Base-by-base conservation (phyloP, 179 eudicot species). In the Monotropa hypopitys region DNA sequence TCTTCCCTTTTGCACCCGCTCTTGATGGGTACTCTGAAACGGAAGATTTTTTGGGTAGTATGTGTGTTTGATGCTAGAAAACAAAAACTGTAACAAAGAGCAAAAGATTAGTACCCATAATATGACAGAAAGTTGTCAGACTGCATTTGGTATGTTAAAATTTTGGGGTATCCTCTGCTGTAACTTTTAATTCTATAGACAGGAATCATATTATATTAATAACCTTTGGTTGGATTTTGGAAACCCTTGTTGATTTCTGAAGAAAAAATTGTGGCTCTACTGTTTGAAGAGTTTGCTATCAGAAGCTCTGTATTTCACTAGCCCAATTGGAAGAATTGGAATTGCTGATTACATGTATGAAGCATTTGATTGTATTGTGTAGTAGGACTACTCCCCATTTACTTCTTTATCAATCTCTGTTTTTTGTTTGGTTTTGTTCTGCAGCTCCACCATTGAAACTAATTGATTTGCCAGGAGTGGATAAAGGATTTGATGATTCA, bases 391-490 rank as follows among this genome's bases (percentile, higher is more conserved):
- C 62, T 72, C 61, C 28, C 45, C 18, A 46, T 70, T 21, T 45
- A 45, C 54, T 43, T 12, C 54, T 45, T 43, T 45, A 23, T 45
- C 12, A 10, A 6, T 30, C 2, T 30, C 3, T 72, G 11, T 53
- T 35, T 2, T 53, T 45, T 28, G 10, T 73, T 35, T 76, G 16
- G 70, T 28, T 51, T 74, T 11, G 13, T 35, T 62, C n/a, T 81
- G 76, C 89, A 96, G 99, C 97, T 81, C 99, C 98, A 62, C 89
- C 98, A 26, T 80, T 96, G 86, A 96, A 96, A 72, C 80, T 96
- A 80, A 83, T 96, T 84, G 99, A 96, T 84, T 80, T 96, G 78
- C 99, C 99, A 73, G 99, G 99, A 74, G 89, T 89, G 49, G 99
- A 96, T 63, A 97, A 96, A 84, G 89, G 99, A 63, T 83, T 89